These are phyloP conservation scores for Macrolepiota albuminosa DNA, from an alignment of 768 basidiomycete genomes.

Conservation along the genomic window DNA sequence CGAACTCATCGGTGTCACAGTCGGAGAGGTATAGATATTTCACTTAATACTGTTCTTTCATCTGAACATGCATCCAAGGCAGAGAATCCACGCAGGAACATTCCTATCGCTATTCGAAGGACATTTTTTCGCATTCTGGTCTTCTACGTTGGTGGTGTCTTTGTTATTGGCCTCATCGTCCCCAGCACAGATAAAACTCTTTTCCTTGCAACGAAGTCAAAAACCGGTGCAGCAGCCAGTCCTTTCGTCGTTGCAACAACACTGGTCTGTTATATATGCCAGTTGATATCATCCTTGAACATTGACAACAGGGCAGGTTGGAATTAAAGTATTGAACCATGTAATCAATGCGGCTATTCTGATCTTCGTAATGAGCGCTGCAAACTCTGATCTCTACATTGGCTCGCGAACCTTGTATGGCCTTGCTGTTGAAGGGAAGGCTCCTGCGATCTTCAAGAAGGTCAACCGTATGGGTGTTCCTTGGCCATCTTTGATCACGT, in stretches of 20 bases:
- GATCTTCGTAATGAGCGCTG: slow-evolving; percentile 59
- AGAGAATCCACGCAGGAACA: slow-evolving; percentile 68
- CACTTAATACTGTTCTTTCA: background rate
- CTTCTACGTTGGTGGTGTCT: slow-evolving; percentile 69
- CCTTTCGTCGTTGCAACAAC: slow-evolving; percentile 56
- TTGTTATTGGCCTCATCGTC: slow-evolving; percentile 68
- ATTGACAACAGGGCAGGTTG: slow-evolving; percentile 27
- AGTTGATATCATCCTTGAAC: background rate
- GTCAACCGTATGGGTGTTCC: slow-evolving; percentile 45
- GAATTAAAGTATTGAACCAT: slow-evolving; percentile 56
- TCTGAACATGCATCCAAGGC: slow-evolving; percentile 30
- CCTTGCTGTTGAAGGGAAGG: slow-evolving; percentile 45
- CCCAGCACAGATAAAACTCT: slow-evolving; percentile 52
- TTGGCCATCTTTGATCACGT: slow-evolving; percentile 47
- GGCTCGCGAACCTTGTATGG: slow-evolving; percentile 46
- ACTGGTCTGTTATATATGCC: slow-evolving; percentile 20
- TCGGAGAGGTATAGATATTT: slow-evolving; percentile 33
- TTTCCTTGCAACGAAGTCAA: slow-evolving; percentile 39
- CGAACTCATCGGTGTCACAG: slow-evolving; percentile 69
- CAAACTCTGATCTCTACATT: slow-evolving; percentile 61
- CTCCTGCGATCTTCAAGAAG: slow-evolving; percentile 37
- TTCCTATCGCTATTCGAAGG: slow-evolving; percentile 63
- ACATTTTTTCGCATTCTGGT: slow-evolving; percentile 55
- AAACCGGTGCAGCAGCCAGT: slow-evolving; percentile 53
- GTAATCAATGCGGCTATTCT: slow-evolving; percentile 63